Base-by-base conservation (phyloP, 768 basidiomycete genomes). In the Podaxis sp. region DNA sequence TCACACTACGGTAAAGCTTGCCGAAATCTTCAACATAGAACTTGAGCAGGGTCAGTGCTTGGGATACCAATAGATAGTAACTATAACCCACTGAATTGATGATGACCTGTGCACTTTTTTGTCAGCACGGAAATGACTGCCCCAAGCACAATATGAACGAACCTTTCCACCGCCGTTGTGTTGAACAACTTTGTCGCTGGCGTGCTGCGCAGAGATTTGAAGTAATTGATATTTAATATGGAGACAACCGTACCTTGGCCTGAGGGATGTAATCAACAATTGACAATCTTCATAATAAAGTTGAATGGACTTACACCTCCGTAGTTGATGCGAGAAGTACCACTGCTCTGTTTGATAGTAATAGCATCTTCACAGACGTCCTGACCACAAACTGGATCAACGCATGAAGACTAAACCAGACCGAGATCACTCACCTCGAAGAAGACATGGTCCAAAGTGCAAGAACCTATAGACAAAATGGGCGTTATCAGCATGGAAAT, bases 1-100 rank as follows among this genome's bases (percentile, higher is more conserved):
- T 63, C 15, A 65, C 67, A 44, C 61, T 65, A 46, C 76, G 73
- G 63, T 77, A 78, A 55, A 78, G 69, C 62, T 78, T 78, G 36
- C 76, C 76, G 57, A 77, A 77, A 67, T 77, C 73, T 67, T 77
- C 75, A 9, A 71, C 75, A 55, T 78, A 78, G 75, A 78, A 78
- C 76, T 77, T 40, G 30, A 6, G 30, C 19, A 17, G 33, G 40
- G 26, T 63, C 17, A 61, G 9, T 9, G 26, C 11, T 12, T 39
- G 24, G 22, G 57, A 17, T 49, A 17, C 36, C 17, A 28, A 53
- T 39, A 26, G 12, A 54, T 38, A 11, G 52, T n/a, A 28, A 12
- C 4, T 22, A 24, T 19, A 26, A 56, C 73, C 51, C 61, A 77
- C 76, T 2, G 74, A 76, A 64, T 77, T 78, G 57, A 78, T 73